Base-by-base conservation (phyloP, 2,329 filamentous ascomycete species). In the Bipolaris cookei region DNA sequence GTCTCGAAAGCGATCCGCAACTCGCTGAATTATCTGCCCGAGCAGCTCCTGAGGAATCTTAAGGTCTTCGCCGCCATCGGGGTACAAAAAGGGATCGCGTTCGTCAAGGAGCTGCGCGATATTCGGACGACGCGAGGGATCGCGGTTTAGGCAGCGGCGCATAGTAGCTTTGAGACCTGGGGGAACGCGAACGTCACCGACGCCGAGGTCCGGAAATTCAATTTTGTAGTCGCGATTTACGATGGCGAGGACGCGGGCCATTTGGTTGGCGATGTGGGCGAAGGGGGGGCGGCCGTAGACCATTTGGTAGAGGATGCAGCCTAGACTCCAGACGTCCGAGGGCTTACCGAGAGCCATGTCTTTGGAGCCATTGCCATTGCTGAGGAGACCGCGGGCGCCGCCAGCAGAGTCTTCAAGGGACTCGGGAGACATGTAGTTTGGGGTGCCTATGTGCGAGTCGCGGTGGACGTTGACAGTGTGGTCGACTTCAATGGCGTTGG, bases 401-500 rank as follows among this genome's bases (percentile, higher is more conserved):
- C 87, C 88, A 65, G 96, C 96, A 23, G 88, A 90, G 77, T 98
- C 95, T 73, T 96, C 88, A 46, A 99, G 84, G 2, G 90, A 92
- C 78, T 99, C 95, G 0, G 95, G 95, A 1, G 92, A 96, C 95
- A 99, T 99, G 81, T 97, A 99, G 76, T 96, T 99, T 3, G 95
- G 93, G 0, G 95, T 99, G 54, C 96, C 95, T 61, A 98, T 88
- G 78, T 98, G 92, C 10, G 89, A 91, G 74, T 99, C 95, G 56
- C 95, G 90, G 77, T 99, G 95, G 10, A 99, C 93, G 67, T 99
- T 99, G 76, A 97, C 90, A 0, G 95, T 99, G 77, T 97, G 88
- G 73, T 98, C 95, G 1, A 88, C 91, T 78, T 96, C 90, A 68
- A 99, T 99, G 47, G 95, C 93, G 71, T 97, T 97, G 56, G 95